phyloP scores from a whole-genome alignment of 306 rosid species.

The Casuarina cunninghamiana region DNA sequence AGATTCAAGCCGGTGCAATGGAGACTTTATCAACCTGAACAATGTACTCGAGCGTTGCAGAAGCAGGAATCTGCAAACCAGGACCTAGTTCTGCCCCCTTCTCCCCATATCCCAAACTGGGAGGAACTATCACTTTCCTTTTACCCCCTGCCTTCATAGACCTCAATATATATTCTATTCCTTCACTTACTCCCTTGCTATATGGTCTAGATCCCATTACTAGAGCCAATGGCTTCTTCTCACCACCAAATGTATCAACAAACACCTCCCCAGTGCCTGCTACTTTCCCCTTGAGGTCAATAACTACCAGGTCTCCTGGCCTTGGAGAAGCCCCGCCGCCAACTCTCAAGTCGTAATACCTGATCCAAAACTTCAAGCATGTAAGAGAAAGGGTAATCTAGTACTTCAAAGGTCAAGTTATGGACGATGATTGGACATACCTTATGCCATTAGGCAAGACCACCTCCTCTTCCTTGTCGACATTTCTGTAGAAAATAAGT shows the following conservation, averaged over 20 bases:
- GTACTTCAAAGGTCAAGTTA: not conserved
- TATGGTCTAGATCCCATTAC: constrained; percentile 92
- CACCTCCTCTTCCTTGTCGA: constrained; percentile 75
- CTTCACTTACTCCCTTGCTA: constrained; percentile 90
- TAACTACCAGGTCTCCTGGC: constrained; percentile 80
- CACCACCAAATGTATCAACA: constrained; percentile 76
- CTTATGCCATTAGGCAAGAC: constrained; percentile 84
- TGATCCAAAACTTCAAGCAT: constrained; percentile 2
- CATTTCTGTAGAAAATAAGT: constrained; percentile 40
- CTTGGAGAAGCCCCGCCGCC: constrained; percentile 76
- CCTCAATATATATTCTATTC: constrained; percentile 65
- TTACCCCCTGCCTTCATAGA: constrained; percentile 88
- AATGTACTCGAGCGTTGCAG: constrained; percentile 73
- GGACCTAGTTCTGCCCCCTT: constrained; percentile 81
- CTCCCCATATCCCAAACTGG: constrained; percentile 72
- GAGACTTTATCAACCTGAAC: constrained; percentile 87
- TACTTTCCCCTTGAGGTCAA: constrained; percentile 63
- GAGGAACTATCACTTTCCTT: constrained; percentile 74
- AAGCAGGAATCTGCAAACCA: constrained; percentile 73
- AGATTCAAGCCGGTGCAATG: constrained; percentile 76
- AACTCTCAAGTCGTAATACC: constrained; percentile 67
- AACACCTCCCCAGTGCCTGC: constrained; percentile 59
- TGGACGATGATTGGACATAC: constrained; percentile 34
- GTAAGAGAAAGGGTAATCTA: not conserved
- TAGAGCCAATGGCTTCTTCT: constrained; percentile 73